A percentile compares a stretch with the other conserved stretches of the same genome.
These are phyloP conservation scores for Aureoboletus auriporus DNA, from an alignment of 768 basidiomycete genomes.

Conservation along the genomic window DNA sequence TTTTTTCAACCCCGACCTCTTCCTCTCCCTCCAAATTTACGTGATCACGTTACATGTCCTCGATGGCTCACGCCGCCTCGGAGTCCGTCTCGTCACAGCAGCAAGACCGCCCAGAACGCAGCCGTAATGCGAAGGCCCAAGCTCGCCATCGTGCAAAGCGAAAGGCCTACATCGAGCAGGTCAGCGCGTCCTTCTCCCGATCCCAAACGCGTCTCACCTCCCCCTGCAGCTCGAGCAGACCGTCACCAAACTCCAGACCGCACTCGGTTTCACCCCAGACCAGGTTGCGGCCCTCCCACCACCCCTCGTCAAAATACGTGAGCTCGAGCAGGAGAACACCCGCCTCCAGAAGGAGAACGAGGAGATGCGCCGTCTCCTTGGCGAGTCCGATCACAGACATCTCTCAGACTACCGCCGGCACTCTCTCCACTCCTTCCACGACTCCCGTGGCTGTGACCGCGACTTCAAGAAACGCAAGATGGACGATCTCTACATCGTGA, in stretches of 20 bases:
- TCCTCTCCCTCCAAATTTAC: slow-evolving; percentile 36
- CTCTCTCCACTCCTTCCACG: slow-evolving; percentile 44
- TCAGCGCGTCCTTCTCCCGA: slow-evolving; percentile 21
- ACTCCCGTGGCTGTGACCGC: slow-evolving; percentile 48
- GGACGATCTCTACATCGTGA: slow-evolving; percentile 56
- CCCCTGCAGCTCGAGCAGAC: slow-evolving; percentile 70
- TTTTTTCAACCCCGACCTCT: slow-evolving; percentile 50
- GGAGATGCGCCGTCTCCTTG: slow-evolving; percentile 63
- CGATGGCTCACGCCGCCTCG: slow-evolving; percentile 51
- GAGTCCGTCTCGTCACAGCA: slow-evolving; percentile 35
- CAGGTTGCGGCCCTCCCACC: slow-evolving; percentile 72
- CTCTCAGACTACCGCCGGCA: slow-evolving; percentile 46
- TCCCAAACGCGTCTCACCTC: slow-evolving; percentile 7
- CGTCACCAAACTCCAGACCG: slow-evolving; percentile 78
- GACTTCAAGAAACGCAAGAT: slow-evolving; percentile 63
- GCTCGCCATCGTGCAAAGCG: slow-evolving; percentile 88
- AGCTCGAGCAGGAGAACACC: slow-evolving; percentile 78
- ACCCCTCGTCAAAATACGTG: slow-evolving; percentile 70
- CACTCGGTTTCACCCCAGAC: slow-evolving; percentile 68
- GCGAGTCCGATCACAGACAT: slow-evolving; percentile 39
- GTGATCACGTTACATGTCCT: slow-evolving; percentile 53
- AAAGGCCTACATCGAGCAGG: slow-evolving; percentile 92
- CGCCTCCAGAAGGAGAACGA: slow-evolving; percentile 70
- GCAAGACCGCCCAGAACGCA: slow-evolving; percentile 71
- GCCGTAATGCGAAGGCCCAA: slow-evolving; percentile 86